Evolutionary conservation across 164 flowering plant genomes (phyloP), one percentile per base, ranked within the genome.

Genomic region (Aristolochia californica): DNA sequence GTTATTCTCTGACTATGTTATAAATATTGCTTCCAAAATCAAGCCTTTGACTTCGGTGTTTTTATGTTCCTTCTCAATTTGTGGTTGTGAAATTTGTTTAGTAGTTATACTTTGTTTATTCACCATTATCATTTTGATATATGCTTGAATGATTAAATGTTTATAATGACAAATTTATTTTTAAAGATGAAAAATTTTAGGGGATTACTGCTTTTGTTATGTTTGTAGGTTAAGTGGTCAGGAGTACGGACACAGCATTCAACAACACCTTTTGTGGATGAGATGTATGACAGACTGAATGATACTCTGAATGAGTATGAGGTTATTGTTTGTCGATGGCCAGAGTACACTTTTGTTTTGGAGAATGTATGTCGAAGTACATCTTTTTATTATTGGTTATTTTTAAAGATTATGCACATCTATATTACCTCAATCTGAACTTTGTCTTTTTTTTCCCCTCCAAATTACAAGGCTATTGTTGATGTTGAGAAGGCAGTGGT

Each of bases 211-310:
- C 5, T 5, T 23, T 5, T 12, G 21, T 23, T 50, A 21, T 18
- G 21, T 23, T 59, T 78, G 73, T 86, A 91, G 98, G 80, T 91
- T 0, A 91, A 85, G 67, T 91, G 98, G 98, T 82, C 95, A 12
- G 98, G 96, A 51, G 95, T 88, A 21, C 77, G 74, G 61, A 91
- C 98, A 40, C 91, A 83, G 49, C 85, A 91, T 68, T 78, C 83
- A 40, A 91, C 96, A 9, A 91, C 98, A 66, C 98, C 98, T 17
- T 91, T 91, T 76, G 75, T 84, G 51, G 98, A 88, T 70, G 98
- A 83, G 12, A 84, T 87, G 88, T 91, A 91, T 73, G 93, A 86
- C 5, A 80, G 91, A n/a, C 64, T 91, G 62, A 79, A 68, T 58
- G 95, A 86, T 51, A 88, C 85, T 26, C 48, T 91, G 71, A 80